Percentiles rank a stretch among this genome's conserved stretches.
phyloP scores from a whole-genome alignment of 148 eudicot species.

The Fagopyrum homotropicum region DNA sequence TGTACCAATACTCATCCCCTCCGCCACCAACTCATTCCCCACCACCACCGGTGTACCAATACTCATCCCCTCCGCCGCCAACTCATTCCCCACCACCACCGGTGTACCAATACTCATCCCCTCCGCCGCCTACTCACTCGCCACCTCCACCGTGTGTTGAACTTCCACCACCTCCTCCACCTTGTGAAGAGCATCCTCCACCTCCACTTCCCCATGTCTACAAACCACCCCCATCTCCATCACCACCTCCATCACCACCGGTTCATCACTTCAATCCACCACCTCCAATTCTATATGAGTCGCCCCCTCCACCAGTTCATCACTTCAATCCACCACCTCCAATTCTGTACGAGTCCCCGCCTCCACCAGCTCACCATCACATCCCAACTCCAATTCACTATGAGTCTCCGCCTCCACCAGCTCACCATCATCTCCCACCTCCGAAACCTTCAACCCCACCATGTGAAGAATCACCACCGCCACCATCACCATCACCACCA shows the following conservation, averaged over 20 bases:
- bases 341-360: constrained; percentile 10
- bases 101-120: constrained; percentile 17
- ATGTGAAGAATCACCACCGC: not conserved
- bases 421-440: no score
- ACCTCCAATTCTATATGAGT: constrained; percentile 11
- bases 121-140: constrained; percentile 22
- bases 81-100: not conserved
- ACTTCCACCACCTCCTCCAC: not conserved
- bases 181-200: not conserved
- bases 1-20: no score
- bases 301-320: constrained; percentile 20
- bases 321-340: constrained; percentile 12
- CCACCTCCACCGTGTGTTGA: constrained; percentile 20
- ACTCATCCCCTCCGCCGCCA: no score
- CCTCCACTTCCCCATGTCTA: constrained; percentile 23
- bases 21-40: no score
- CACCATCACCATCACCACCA: constrained; percentile 16
- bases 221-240: constrained; percentile 17
- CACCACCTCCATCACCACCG: constrained; percentile 30
- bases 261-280: constrained; percentile 23
- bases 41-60: no score
- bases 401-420: no score
- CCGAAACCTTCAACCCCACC: not conserved
- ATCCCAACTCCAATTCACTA: no score
- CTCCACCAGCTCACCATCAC: constrained; percentile 10